phyloP scores from a whole-genome alignment of 2,329 filamentous ascomycete genomes.

The Diaporthe batatas region DNA sequence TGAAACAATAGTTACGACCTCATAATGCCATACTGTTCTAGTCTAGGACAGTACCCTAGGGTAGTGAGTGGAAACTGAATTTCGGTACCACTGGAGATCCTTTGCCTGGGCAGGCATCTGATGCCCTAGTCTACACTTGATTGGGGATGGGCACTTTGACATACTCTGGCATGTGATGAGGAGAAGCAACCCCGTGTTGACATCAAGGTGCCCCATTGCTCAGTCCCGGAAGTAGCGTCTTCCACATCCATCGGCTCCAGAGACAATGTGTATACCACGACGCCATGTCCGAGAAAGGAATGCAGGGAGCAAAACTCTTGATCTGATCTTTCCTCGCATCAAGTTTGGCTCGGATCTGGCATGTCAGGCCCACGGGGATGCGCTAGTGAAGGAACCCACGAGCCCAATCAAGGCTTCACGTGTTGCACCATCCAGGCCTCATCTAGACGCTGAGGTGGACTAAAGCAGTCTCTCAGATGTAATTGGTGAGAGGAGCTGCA shows the following conservation, averaged over 20 bases:
- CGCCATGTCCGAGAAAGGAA: not conserved
- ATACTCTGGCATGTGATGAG: constrained; percentile 13
- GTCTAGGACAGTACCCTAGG: not conserved
- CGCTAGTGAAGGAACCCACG: constrained; percentile 8
- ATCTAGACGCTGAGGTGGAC: not conserved
- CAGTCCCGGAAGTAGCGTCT: not conserved
- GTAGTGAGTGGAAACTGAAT: not conserved
- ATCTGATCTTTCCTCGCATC: constrained; percentile 15
- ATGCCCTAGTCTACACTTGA: not conserved
- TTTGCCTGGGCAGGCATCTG: not conserved
- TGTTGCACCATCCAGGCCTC: constrained; percentile 14
- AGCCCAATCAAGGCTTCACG: constrained; percentile 8
- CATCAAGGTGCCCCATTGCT: not conserved
- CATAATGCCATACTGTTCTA: not conserved
- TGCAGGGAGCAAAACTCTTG: not conserved
- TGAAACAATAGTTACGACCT: constrained; percentile 12
- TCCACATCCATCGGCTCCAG: not conserved
- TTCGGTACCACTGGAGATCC: not conserved
- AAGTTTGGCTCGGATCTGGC: constrained; percentile 21
- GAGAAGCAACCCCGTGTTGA: constrained; percentile 6
- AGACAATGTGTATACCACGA: no score
- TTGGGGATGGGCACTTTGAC: not conserved
- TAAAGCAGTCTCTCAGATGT: not conserved
- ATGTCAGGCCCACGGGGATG: not conserved
- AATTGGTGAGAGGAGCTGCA: constrained; percentile 4